These are phyloP conservation scores for Verticillium tricorpus DNA, from an alignment of 2,329 filamentous ascomycete genomes.

Conservation along the genomic window DNA sequence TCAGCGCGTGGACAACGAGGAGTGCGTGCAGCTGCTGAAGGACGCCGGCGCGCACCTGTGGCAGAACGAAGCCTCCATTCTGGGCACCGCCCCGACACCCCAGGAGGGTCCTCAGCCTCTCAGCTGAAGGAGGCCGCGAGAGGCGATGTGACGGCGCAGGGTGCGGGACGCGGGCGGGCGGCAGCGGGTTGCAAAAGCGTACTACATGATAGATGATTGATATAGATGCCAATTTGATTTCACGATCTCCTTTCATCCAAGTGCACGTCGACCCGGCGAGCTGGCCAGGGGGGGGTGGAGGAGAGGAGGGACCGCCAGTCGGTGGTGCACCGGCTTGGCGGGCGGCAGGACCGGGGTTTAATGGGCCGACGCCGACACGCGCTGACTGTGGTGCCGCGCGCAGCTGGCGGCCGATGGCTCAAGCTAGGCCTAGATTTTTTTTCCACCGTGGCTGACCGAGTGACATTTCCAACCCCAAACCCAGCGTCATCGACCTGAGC, in stretches of 20 bases:
- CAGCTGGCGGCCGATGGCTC: neutral
- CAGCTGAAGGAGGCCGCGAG: neutral
- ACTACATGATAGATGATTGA: neutral
- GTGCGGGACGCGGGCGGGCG: neutral
- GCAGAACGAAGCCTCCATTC: conserved; percentile 27
- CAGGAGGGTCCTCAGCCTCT: neutral
- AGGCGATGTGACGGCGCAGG: neutral
- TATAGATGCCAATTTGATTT: neutral
- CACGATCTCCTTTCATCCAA: neutral
- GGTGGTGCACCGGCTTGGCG: neutral
- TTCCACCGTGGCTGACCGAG: neutral
- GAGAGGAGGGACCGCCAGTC: neutral
- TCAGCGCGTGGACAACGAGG: conserved; percentile 49
- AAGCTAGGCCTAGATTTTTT: neutral
- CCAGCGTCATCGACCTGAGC: neutral
- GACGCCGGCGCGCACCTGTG: conserved; percentile 58
- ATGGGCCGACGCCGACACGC: neutral
- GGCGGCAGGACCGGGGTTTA: neutral
- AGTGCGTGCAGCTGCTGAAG: conserved; percentile 48
- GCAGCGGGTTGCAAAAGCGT: neutral
- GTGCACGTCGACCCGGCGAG: neutral
- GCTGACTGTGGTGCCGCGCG: neutral
- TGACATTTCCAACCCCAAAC: neutral
- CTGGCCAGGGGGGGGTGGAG: neutral
- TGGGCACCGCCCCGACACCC: conserved; percentile 6